These are phyloP conservation scores for Senecio squalidus DNA, from an alignment of 140 eudicot species.

Conservation along the genomic window DNA sequence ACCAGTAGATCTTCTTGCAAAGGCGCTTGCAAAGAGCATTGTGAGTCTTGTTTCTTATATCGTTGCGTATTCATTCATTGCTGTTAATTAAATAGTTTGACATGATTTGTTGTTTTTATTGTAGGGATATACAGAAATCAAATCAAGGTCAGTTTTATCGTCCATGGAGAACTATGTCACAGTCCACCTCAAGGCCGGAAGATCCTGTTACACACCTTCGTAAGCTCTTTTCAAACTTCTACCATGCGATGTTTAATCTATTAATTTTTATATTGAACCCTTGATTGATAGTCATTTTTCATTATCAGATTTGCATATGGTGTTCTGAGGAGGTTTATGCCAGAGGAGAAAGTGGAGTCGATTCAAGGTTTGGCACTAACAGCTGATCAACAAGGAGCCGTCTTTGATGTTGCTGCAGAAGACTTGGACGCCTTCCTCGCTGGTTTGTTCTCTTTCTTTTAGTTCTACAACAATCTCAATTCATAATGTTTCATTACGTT, in stretches of 20 bases:
- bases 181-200: conserved; percentile 65
- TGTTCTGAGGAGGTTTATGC: conserved; percentile 69
- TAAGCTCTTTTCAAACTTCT: conserved; percentile 29
- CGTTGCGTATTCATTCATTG: not conserved
- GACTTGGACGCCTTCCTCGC: conserved; percentile 66
- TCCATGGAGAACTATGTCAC: conserved; percentile 87
- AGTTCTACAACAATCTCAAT: not conserved
- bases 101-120: not conserved
- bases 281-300: not conserved
- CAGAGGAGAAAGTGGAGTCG: conserved; percentile 78
- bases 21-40: conserved; percentile 89
- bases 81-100: not conserved
- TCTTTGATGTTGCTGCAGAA: conserved; percentile 68
- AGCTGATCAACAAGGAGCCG: conserved; percentile 82
- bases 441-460: conserved; percentile 31
- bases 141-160: conserved; percentile 72
- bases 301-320: conserved; percentile 58
- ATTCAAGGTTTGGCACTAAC: conserved; percentile 77
- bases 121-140: conserved; percentile 89
- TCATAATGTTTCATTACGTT: not conserved
- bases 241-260: not conserved
- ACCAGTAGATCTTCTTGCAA: conserved; percentile 78
- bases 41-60: conserved; percentile 33
- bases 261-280: not conserved
- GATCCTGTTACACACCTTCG: conserved; percentile 77